Evolutionary conservation across 345 rosid species (phyloP).

Genomic region (Capsella bursapastoris): DNA sequence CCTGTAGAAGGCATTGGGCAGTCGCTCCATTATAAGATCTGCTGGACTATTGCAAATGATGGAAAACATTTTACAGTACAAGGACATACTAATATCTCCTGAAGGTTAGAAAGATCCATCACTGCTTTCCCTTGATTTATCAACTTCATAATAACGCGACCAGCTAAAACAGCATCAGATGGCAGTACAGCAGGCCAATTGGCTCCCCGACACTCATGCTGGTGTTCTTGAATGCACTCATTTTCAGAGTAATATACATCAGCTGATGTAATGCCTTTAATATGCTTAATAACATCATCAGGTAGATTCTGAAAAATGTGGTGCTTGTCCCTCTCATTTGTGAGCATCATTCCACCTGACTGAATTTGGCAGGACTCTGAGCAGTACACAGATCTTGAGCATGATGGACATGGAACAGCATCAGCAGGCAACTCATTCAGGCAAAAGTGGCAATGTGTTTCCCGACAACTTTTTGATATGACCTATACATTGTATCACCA

Average conservation of each 20-base stretch:
- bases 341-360: constrained; percentile 56
- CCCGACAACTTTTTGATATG: constrained; percentile 67
- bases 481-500: constrained; percentile 47
- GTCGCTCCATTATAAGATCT: constrained; percentile 17
- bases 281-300: constrained; percentile 48
- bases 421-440: constrained; percentile 76
- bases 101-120: constrained; percentile 43
- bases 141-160: constrained; percentile 64
- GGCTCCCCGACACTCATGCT: constrained; percentile 78
- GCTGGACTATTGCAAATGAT: neutral
- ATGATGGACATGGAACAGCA: constrained; percentile 69
- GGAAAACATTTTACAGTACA: neutral
- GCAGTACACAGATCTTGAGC: constrained; percentile 79
- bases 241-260: constrained; percentile 32
- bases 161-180: constrained; percentile 76
- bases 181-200: constrained; percentile 84
- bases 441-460: constrained; percentile 86
- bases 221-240: constrained; percentile 65
- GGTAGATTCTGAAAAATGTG: constrained; percentile 38
- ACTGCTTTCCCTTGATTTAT: constrained; percentile 48
- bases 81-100: constrained; percentile 53
- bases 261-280: constrained; percentile 46
- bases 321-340: constrained; percentile 36
- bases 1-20: constrained; percentile 47
- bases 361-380: constrained; percentile 65